Conservation (phyloP, 495 filamentous ascomycete genomes). For the Echria macrotheca region DNA sequence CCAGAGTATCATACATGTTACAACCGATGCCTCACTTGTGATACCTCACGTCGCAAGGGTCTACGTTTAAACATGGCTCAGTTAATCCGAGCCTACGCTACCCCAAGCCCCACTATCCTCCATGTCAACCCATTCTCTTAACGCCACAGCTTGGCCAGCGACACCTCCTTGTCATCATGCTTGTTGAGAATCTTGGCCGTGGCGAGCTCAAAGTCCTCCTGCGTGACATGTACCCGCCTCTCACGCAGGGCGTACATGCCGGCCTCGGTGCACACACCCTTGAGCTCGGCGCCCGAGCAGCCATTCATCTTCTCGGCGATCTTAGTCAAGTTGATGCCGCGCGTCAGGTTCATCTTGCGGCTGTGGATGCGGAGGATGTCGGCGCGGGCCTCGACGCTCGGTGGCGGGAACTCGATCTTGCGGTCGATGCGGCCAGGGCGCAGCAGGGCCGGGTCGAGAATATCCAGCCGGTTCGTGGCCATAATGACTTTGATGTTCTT, state of each 20-base stretch:
- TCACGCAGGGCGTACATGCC: conserved; percentile 97
- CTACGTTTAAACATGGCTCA: not conserved
- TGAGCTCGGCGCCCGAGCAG: conserved; percentile 93
- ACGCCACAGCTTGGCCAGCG: conserved; percentile 34
- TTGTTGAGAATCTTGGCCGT: conserved; percentile 99
- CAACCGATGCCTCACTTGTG: not conserved
- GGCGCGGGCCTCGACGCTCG: conserved; percentile 92
- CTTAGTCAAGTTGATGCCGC: conserved; percentile 96
- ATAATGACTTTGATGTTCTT: conserved; percentile 99
- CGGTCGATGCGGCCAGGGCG: conserved; percentile 94
- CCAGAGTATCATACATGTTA: not conserved
- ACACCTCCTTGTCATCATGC: conserved; percentile 94
- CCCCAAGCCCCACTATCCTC: no score
- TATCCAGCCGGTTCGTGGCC: conserved; percentile 97
- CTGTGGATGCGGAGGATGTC: conserved; percentile 98
- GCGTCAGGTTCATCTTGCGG: conserved; percentile 95
- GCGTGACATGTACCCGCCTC: conserved; percentile 92
- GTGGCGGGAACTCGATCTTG: conserved; percentile 99
- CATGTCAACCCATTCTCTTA: no score
- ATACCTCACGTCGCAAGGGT: no score
- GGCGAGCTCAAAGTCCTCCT: conserved; percentile 98
- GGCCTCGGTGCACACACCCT: conserved; percentile 94
- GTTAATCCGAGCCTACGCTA: no score
- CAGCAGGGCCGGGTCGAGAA: conserved; percentile 89
- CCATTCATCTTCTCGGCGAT: conserved; percentile 99